Evolutionary conservation across 148 eudicot genomes (phyloP).

Genomic region (Hydrangea macrophylla): DNA sequence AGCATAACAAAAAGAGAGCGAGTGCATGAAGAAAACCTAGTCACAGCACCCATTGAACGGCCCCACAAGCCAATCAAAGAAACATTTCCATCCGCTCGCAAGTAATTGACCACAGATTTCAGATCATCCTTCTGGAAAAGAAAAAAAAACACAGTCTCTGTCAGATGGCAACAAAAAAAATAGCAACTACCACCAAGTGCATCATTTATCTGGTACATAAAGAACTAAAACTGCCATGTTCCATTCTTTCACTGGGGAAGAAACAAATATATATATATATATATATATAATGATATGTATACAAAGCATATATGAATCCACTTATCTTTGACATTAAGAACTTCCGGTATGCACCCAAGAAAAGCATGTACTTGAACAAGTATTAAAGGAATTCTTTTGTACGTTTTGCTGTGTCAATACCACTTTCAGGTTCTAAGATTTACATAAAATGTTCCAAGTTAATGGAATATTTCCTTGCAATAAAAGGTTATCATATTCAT

Average conservation of each 20-base stretch:
- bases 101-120: constrained; percentile 76
- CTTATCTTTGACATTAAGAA: no score
- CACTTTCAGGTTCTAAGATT: no score
- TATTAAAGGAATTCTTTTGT: no score
- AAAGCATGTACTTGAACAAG: no score
- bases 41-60: constrained; percentile 99
- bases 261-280: not conserved
- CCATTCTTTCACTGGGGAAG: not conserved
- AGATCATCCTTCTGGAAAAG: constrained; percentile 86
- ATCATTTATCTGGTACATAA: not conserved
- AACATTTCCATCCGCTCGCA: constrained; percentile 80
- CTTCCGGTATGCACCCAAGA: no score
- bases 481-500: not conserved
- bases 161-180: constrained; percentile 2
- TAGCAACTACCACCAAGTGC: not conserved
- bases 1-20: constrained; percentile 6
- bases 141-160: not conserved
- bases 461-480: not conserved
- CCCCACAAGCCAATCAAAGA: constrained; percentile 98
- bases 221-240: constrained; percentile 5
- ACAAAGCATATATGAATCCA: not conserved
- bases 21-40: constrained; percentile 47
- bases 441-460: no score
- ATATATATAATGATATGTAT: not conserved
- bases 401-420: no score